Conservation (phyloP, 2,329 filamentous ascomycete genomes). For the Beauveria sp. region DNA sequence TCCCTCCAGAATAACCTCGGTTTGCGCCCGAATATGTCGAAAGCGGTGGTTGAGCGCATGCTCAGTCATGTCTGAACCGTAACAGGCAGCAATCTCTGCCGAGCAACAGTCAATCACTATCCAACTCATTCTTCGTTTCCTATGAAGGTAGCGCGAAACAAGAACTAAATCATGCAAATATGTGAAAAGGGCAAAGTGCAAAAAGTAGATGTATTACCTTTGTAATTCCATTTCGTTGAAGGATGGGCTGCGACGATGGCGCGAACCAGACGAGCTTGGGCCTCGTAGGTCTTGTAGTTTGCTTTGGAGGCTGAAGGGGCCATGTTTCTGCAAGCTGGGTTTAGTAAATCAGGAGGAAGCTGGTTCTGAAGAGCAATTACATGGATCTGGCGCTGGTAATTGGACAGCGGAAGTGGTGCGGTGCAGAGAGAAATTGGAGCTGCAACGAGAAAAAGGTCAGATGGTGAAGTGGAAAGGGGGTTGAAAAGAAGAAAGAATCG, state of each 20-base stretch:
- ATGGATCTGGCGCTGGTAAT: neutral
- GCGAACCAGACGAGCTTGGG: constrained; percentile 51
- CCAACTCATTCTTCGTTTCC: neutral
- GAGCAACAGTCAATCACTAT: constrained; percentile 10
- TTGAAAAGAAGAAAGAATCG: neutral
- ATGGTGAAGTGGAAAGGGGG: neutral
- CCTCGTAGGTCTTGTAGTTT: constrained; percentile 54
- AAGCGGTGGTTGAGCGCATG: constrained; percentile 44
- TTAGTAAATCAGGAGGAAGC: neutral
- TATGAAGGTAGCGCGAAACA: neutral
- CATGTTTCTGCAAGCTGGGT: constrained; percentile 26
- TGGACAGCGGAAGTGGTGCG: neutral
- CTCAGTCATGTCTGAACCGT: constrained; percentile 41
- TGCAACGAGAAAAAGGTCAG: neutral
- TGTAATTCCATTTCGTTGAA: constrained; percentile 49
- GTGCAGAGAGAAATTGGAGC: neutral
- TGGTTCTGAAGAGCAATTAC: neutral
- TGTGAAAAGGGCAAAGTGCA: constrained; percentile 7
- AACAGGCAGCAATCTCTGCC: constrained; percentile 39
- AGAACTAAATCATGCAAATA: neutral
- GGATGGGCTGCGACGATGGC: constrained; percentile 53
- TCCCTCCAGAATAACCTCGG: constrained; percentile 28
- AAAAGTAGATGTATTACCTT: constrained; percentile 38
- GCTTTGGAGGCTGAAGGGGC: constrained; percentile 33
- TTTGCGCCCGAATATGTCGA: constrained; percentile 37